A percentile compares a stretch with the other conserved stretches of the same genome.
phyloP scores from a whole-genome alignment of 345 rosid species.

The Fremontodendron californicum region DNA sequence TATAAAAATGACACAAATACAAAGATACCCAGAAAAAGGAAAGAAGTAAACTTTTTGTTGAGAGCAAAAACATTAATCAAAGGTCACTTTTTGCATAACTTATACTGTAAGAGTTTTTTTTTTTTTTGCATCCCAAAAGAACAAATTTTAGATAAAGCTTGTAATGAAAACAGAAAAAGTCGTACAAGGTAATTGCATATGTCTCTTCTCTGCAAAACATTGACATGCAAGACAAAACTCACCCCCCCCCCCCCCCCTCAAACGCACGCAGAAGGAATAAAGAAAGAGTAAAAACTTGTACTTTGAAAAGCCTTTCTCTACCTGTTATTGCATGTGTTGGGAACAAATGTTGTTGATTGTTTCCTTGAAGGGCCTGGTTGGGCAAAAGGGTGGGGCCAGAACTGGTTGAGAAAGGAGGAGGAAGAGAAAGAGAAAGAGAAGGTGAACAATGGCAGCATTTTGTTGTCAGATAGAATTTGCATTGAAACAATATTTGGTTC shows the following conservation, averaged over 20 bases:
- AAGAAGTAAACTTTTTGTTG: constrained; percentile 18
- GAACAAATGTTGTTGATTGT: constrained; percentile 13
- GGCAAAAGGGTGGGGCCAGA: constrained; percentile 23
- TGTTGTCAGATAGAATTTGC: constrained; percentile 22
- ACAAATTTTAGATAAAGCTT: not conserved
- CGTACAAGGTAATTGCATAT: constrained; percentile 15
- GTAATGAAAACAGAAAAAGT: constrained; percentile 20
- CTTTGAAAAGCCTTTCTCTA: not conserved
- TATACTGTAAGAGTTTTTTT: constrained; percentile 22
- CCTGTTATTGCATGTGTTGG: constrained; percentile 27
- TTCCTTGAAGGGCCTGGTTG: constrained; percentile 13
- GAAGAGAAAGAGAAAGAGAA: constrained; percentile 6
- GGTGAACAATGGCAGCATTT: constrained; percentile 20
- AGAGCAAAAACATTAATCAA: constrained; percentile 39
- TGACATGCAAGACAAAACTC: constrained; percentile 20
- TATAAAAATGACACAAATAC: constrained; percentile 28
- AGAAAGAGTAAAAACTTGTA: not conserved
- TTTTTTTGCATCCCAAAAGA: not conserved
- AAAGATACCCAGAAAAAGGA: constrained; percentile 27
- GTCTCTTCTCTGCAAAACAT: constrained; percentile 14
- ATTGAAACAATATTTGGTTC: constrained; percentile 12
- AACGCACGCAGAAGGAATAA: not conserved
- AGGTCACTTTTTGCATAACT: constrained; percentile 32
- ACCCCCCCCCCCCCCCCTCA: not conserved
- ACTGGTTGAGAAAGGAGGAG: constrained; percentile 10